Evolutionary conservation across 192 early-diverging fungal genomes (phyloP), one percentile per base, ranked within the genome.

Genomic region (Gonapodya prolifera): DNA sequence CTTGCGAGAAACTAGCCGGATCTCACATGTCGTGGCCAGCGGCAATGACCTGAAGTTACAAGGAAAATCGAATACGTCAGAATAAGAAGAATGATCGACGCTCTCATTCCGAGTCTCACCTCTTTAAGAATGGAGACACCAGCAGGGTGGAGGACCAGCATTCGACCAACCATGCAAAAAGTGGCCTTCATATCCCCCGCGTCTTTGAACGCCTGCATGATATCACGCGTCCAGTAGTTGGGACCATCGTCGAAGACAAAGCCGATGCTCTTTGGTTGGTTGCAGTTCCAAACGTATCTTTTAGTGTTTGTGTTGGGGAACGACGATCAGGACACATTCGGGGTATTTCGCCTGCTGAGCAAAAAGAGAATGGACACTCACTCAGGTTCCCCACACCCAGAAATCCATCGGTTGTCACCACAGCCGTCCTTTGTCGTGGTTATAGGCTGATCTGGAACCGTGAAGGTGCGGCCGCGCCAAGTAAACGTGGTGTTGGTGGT

Each of bases 81-180:
- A 18, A 8, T 73, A 32, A 30, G 8, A 2, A 29, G 8, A 30
- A 73, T 2, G 31, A 16, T 30, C 71, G 71, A 29, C 31, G 28
- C 31, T 2, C 16, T 2, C 16, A 73, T 2, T 73, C 71, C 29
- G 28, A 69, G n/a, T 16, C 28, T 73, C 18, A 73, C 71, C 45
- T 8, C 45, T 61, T 61, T 61, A 8, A 73, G 29, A 30, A 73
- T 2, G 8, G 71, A 2, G 31, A 73, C 32, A 73, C 71, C 71
- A 23, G 45, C 45, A 61, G 45, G 45, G 45, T 61, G 45, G 8
- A 23, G 8, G 45, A 61, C 23, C 8, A 61, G 45, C 45, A 61
- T 61, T 8, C 45, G 28, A 32, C 71, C 71, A 32, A 73, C 71
- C 71, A 73, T 73, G 71, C 71, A 73, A 32, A 73, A 32, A 29